Percentiles rank a stretch among this genome's conserved stretches.
Evolutionary conservation across 371 early-diverging fungal genomes (phyloP).

Genomic region (Thermomucor indicae-seudaticae): DNA sequence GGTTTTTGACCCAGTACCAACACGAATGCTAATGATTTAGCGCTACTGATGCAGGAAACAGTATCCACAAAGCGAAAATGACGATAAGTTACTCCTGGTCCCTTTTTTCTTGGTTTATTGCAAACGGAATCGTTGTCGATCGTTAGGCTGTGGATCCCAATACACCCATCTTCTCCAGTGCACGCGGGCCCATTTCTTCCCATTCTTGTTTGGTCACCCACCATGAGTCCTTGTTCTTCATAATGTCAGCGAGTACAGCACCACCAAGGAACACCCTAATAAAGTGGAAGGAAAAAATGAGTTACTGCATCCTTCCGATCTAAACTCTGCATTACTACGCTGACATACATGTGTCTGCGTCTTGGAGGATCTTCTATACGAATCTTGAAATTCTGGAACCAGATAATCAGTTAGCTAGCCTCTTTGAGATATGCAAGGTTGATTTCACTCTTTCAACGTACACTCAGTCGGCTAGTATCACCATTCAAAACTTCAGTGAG

Average conservation of each 20-base stretch:
- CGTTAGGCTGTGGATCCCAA: slow-evolving; percentile 40
- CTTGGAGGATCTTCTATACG: slow-evolving; percentile 96
- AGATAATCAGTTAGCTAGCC: too few species aligned
- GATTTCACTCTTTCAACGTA: slow-evolving; percentile 37
- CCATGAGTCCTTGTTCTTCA: slow-evolving; percentile 87
- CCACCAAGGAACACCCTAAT: slow-evolving; percentile 92
- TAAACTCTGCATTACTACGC: too few species aligned
- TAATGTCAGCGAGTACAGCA: slow-evolving; percentile 94
- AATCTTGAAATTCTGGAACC: slow-evolving; percentile 88
- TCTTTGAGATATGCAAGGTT: too few species aligned
- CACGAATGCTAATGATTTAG: too few species aligned
- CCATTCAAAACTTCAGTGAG: slow-evolving; percentile 82
- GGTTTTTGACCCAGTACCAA: too few species aligned
- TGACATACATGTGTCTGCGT: slow-evolving; percentile 87
- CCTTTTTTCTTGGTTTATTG: too few species aligned
- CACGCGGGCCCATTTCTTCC: slow-evolving; percentile 86
- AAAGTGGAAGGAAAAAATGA: not conserved
- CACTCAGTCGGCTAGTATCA: slow-evolving; percentile 78
- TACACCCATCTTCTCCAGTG: slow-evolving; percentile 70
- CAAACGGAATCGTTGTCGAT: not conserved
- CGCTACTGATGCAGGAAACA: too few species aligned
- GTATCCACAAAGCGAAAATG: too few species aligned
- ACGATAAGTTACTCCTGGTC: too few species aligned
- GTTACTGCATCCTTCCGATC: too few species aligned
- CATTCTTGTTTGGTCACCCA: slow-evolving; percentile 96